phyloP scores from a whole-genome alignment of 176 grass and related monocot genomes.

The Juncus effusus region DNA sequence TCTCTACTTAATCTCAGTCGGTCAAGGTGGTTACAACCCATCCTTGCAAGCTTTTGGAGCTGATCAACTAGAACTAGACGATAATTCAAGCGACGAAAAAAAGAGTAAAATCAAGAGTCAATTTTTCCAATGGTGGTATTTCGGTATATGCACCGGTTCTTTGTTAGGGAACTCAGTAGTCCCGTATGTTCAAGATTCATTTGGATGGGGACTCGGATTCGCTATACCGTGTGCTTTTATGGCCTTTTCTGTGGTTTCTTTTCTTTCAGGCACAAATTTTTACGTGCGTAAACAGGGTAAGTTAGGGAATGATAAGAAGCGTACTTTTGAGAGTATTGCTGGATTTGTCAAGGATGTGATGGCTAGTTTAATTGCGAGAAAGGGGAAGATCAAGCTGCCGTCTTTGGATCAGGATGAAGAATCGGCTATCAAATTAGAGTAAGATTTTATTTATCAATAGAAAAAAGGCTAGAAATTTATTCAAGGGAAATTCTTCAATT shows the following conservation, averaged over 20 bases:
- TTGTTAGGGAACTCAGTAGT: conserved; percentile 77
- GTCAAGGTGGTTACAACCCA: conserved; percentile 80
- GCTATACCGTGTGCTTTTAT: conserved; percentile 66
- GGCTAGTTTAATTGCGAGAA: background rate
- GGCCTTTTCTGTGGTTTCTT: conserved; percentile 52
- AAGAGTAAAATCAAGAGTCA: conserved; percentile 54
- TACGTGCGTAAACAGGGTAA: conserved; percentile 45
- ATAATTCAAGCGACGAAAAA: conserved; percentile 36
- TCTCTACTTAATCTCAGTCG: conserved; percentile 77
- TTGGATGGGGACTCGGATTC: conserved; percentile 78
- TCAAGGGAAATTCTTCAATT: no score
- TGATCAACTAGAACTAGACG: conserved; percentile 64
- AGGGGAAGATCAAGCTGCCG: conserved; percentile 27
- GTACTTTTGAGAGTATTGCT: conserved; percentile 28
- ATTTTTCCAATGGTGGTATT: conserved; percentile 99
- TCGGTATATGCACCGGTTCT: conserved; percentile 82
- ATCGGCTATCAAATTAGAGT: conserved; percentile 52
- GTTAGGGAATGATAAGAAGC: background rate
- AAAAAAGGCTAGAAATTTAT: no score
- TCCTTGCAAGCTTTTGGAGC: conserved; percentile 83
- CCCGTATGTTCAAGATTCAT: conserved; percentile 78
- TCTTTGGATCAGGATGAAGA: conserved; percentile 31
- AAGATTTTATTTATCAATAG: conserved; percentile 1
- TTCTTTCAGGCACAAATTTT: conserved; percentile 50
- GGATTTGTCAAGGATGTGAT: conserved; percentile 34